Percentiles rank a stretch among this genome's conserved stretches.
Evolutionary conservation across 2,329 filamentous ascomycete genomes (phyloP).

Genomic region (Trichoderma sp.): DNA sequence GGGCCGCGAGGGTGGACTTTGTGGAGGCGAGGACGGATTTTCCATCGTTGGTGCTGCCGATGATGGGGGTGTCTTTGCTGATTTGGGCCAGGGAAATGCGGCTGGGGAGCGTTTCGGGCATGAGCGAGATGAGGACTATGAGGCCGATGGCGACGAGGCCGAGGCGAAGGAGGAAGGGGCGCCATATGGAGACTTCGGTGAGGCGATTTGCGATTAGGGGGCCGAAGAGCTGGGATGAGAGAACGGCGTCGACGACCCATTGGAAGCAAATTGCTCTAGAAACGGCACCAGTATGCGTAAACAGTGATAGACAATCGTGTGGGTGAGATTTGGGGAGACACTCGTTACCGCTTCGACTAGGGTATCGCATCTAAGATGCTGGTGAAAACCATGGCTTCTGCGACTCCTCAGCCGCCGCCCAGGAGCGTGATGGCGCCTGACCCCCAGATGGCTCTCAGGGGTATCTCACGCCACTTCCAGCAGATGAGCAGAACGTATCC

Average conservation of each 20-base stretch:
- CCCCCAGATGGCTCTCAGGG: slow-evolving; percentile 28
- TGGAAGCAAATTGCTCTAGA: slow-evolving; percentile 28
- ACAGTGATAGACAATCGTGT: no score
- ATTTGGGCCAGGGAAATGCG: background rate
- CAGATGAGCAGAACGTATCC: slow-evolving; percentile 24
- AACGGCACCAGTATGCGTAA: background rate
- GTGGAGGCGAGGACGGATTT: background rate
- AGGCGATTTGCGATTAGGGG: slow-evolving; percentile 24
- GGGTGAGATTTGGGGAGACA: no score
- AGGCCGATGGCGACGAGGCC: slow-evolving; percentile 23
- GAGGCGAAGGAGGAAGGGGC: slow-evolving; percentile 24
- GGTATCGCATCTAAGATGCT: slow-evolving; percentile 25
- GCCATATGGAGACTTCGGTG: slow-evolving; percentile 23
- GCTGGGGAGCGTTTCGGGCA: slow-evolving; percentile 25
- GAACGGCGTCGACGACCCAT: slow-evolving; percentile 25
- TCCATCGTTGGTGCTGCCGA: background rate
- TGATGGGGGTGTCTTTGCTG: background rate
- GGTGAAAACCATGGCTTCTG: slow-evolving; percentile 30
- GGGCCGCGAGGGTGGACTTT: slow-evolving; percentile 14
- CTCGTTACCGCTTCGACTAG: slow-evolving; percentile 20
- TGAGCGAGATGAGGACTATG: slow-evolving; percentile 20
- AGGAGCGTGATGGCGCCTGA: slow-evolving; percentile 24
- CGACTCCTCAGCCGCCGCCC: slow-evolving; percentile 28
- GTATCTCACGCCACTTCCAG: slow-evolving; percentile 23
- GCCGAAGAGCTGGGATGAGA: slow-evolving; percentile 24